Evolutionary conservation across 495 filamentous ascomycete genomes (phyloP), one percentile per base, ranked within the genome.

Genomic region (Penicillium salamii): DNA sequence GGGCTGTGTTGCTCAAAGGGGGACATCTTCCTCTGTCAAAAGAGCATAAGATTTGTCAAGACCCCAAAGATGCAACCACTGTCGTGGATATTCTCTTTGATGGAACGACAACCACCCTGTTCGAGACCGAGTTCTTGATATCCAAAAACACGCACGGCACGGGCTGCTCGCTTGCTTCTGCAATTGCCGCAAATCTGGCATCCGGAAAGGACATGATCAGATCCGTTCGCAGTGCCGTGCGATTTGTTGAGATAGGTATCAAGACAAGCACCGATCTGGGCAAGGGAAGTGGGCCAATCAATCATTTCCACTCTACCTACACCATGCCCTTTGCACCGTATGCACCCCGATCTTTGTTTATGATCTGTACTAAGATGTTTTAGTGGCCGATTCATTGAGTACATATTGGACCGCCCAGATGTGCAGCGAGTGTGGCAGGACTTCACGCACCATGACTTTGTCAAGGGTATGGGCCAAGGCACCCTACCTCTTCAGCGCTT

Each of bases 111-210:
- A 55, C 70, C 0, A 74, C 78, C 1, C 68, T 82, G 20, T 77
- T 93, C 34, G 81, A 91, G 65, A 86, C 77, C 7, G 75, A 74
- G 2, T 96, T 84, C 59, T 68, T 86, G 18, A 63, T 77, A 2
- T 86, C 85, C 5, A 86, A 76, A 51, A 91, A 93, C 53, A 98
- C 93, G 2, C 93, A 98, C 67, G 93, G 93, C 3, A 98, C 93
- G 6, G 93, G 93, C 15, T 98, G 93, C 59, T 93, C 90, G 12
- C 80, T 98, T 45, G 93, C 93, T 43, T 96, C 90, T 38, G 90
- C 92, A 7, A 95, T 97, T 62, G 89, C 92, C 9, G 90, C 84
- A 14, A 91, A 95, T 55, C 71, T 97, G 14, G 86, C 89, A 12
- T 70, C 87, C 14, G 83, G 88, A 1, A 78, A 76, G 21, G 64